Base-by-base conservation (phyloP, 768 basidiomycete species). In the Polyporus arcularius region DNA sequence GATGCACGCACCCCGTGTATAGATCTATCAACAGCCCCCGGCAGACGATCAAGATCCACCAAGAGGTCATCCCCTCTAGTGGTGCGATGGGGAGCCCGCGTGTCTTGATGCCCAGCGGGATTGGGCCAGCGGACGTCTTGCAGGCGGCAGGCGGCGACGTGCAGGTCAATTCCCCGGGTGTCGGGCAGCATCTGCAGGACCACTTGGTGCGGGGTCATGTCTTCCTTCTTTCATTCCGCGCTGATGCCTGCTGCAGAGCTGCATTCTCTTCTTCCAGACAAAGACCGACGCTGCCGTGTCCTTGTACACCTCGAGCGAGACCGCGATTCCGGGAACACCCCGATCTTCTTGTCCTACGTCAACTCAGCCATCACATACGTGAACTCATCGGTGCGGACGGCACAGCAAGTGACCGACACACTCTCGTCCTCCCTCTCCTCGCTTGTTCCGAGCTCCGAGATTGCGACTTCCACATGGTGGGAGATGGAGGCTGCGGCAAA, bases 331-430 rank as follows among this genome's bases (percentile, higher is more conserved):
- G 46, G 46, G 4, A 47, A 47, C 46, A 47, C 46, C 46, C 18
- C 46, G 10, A 15, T 16, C 15, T 84, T 83, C 71, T 66, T 79
- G n/a, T 86, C 85, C 4, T 84, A 81, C 69, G 76, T 87, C 68
- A 89, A 88, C 75, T 80, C 83, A 35, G 86, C 86, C 4, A 83
- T 83, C 43, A 82, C 82, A 7, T 89, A 86, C 68, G 76, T 80
- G 65, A 86, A 86, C 71, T 73, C 78, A 61, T 78, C 80, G 41
- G 72, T 71, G 31, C 39, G 68, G 4, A 66, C 69, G 14, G 73
- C 79, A 63, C 66, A 75, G 57, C 69, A 69, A 28, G 71, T 80
- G 46, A 60, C 70, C 52, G 67, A 60, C 47, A 71, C 74, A 51
- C 62, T 80, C 53, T 58, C 65, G 55, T 67, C 67, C 60, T 73